A percentile compares a stretch with the other conserved stretches of the same genome.
Evolutionary conservation across 345 rosid species (phyloP).

Genomic region (Eucalyptus dawsonii): DNA sequence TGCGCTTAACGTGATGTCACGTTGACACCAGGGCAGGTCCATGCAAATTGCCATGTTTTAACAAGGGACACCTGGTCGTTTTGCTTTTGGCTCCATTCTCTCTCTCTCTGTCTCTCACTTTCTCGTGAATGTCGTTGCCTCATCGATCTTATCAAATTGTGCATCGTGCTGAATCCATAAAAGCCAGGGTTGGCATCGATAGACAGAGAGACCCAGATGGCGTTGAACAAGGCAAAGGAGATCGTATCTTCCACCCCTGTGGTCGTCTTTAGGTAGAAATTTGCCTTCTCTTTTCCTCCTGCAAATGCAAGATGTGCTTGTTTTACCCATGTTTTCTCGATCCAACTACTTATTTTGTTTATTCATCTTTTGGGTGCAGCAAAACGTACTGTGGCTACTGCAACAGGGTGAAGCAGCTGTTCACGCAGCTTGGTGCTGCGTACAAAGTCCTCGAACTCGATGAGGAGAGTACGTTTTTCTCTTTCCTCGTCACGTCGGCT

Average conservation of each 20-base stretch:
- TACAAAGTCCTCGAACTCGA: conserved; percentile 17
- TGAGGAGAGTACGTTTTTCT: conserved; percentile 4
- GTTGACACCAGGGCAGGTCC: not conserved
- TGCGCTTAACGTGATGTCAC: not conserved
- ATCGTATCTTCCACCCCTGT: conserved; percentile 46
- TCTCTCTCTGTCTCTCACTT: not conserved
- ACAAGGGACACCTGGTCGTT: not conserved
- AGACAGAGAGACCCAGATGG: conserved; percentile 24
- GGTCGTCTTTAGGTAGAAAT: conserved; percentile 49
- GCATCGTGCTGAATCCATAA: not conserved
- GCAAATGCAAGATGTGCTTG: not conserved
- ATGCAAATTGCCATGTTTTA: not conserved
- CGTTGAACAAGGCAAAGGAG: conserved; percentile 39
- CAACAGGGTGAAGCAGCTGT: conserved; percentile 19
- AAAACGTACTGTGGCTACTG: conserved; percentile 16
- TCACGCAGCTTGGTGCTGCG: conserved; percentile 10
- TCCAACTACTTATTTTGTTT: not conserved
- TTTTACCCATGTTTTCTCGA: not conserved
- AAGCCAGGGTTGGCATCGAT: not conserved
- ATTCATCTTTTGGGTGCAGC: not conserved
- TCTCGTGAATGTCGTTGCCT: not conserved
- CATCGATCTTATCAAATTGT: not conserved
- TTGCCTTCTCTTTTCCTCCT: no score
- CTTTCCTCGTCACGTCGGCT: no score
- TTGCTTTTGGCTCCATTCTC: not conserved